Evolutionary conservation across 768 basidiomycete species (phyloP), one percentile per base, ranked within the genome.

Genomic region (Pleurotus salmoneostramineus): DNA sequence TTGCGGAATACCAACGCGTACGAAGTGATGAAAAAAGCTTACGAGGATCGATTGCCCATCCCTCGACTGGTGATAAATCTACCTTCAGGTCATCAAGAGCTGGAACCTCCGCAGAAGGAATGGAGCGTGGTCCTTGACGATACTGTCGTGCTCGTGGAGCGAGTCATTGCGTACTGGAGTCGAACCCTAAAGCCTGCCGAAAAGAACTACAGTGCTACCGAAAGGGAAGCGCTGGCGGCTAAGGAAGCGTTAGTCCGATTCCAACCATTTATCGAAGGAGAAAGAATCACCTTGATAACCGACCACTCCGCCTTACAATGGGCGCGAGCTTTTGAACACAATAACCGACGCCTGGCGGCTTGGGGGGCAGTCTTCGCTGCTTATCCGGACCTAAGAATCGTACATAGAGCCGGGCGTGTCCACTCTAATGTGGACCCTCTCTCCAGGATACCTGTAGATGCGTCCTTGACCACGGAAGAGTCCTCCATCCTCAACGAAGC

Each of bases 261-360:
- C 42, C 71, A 73, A 56, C 66, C 71, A 2, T 71, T 66, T 59
- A 64, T 74, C 10, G 71, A 75, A 65, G 72, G 72, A 2, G 68
- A 73, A 62, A 49, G 37, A 2, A 62, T 74, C 4, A 56, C 64
- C 6, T 52, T 64, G 0, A 43, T 69, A 8, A 69, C 65, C 0
- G 65, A 69, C 45, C 68, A 69, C 33, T 64, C 68, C 0, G 65
- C 66, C 0, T 33, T 69, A 8, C 63, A 64, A 33, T 69, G 68
- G 66, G 61, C 63, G 33, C 40, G 62, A 17, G 61, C 62, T 0
- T 69, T 63, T 32, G 59, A 69, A 51, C 66, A 67, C 44, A 59
- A 58, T 0, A 69, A 69, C 48, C 51, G 62, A 10, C 42, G 69
- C 1, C 57, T 74, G 3, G 59, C 63, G 1, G 64, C 68, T 1